phyloP scores from a whole-genome alignment of 1,139 yeast genomes.

The Hemisphaericaspora subhashii region DNA sequence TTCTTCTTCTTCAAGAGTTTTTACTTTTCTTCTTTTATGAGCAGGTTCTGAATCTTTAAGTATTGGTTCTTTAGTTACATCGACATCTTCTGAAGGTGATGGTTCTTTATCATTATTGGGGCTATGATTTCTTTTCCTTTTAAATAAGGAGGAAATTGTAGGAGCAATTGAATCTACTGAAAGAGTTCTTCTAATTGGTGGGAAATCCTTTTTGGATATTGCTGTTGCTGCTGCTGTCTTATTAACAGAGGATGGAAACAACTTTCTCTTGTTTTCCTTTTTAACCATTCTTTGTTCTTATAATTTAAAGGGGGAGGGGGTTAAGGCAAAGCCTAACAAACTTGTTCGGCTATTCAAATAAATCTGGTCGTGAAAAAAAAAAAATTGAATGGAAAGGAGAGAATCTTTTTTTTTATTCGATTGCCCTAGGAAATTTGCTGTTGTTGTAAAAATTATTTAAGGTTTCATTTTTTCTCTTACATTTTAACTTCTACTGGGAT shows the following conservation, averaged over 20 bases:
- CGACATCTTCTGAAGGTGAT: constrained; percentile 14
- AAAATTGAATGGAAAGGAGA: too few relatives aligned
- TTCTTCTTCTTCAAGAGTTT: constrained; percentile 33
- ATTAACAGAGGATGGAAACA: constrained; percentile 5
- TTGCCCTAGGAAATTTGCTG: too few relatives aligned
- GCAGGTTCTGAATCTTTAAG: constrained; percentile 3
- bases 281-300: too few relatives aligned
- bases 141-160: constrained; percentile 35
- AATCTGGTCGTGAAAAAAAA: too few relatives aligned
- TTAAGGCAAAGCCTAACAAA: too few relatives aligned
- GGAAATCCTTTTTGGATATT: background rate
- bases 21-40: constrained; percentile 26
- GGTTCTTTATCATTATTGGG: constrained; percentile 14
- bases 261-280: constrained; percentile 10
- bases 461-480: too few relatives aligned
- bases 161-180: constrained; percentile 38
- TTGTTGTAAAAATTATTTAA: too few relatives aligned
- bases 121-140: constrained; percentile 28
- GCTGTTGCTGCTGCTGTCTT: background rate
- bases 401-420: too few relatives aligned
- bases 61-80: constrained; percentile 7
- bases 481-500: too few relatives aligned
- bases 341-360: too few relatives aligned
- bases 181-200: constrained; percentile 31
- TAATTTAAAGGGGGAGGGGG: too few relatives aligned